Evolutionary conservation across 192 early-diverging fungal species (phyloP).

Genomic region (Ambispora gerdemannii): DNA sequence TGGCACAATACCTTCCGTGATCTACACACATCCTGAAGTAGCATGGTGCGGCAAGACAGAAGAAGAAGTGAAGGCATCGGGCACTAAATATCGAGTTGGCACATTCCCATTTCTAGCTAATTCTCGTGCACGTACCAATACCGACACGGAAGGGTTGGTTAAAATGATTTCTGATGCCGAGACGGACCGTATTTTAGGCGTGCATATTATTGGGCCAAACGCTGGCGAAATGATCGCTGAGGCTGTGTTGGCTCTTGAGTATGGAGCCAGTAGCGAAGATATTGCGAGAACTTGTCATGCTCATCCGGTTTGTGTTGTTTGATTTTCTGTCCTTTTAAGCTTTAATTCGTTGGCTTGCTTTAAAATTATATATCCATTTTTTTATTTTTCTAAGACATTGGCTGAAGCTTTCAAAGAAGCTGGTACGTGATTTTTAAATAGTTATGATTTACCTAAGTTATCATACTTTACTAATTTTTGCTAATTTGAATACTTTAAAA

Average conservation of each 20-base stretch:
- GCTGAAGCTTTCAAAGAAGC: conserved; percentile 99
- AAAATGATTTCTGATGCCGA: conserved; percentile 96
- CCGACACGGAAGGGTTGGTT: conserved; percentile 88
- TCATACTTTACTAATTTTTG: not conserved
- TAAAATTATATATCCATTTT: not conserved
- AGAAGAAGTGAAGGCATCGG: conserved; percentile 84
- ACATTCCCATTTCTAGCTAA: conserved; percentile 95
- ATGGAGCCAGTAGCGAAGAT: conserved; percentile 97
- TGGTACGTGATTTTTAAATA: conserved; percentile 30
- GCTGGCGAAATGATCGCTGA: conserved; percentile 99
- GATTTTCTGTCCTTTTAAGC: not conserved
- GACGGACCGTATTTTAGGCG: conserved; percentile 94
- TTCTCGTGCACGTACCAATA: conserved; percentile 96
- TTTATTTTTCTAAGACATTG: conserved; percentile 58
- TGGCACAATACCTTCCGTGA: conserved; percentile 93
- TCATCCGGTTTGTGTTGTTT: conserved; percentile 62
- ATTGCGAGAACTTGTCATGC: conserved; percentile 97
- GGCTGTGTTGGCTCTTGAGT: conserved; percentile 95
- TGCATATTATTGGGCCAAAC: conserved; percentile 97
- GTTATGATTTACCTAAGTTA: not conserved
- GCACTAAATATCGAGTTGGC: conserved; percentile 85
- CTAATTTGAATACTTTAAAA: not conserved
- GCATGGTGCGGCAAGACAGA: conserved; percentile 99
- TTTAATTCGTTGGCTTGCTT: conserved; percentile 3
- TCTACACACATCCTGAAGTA: conserved; percentile 98